Evolutionary conservation across 2,329 filamentous ascomycete genomes (phyloP), one percentile per base, ranked within the genome.

Genomic region (Hypoxylon sp.): DNA sequence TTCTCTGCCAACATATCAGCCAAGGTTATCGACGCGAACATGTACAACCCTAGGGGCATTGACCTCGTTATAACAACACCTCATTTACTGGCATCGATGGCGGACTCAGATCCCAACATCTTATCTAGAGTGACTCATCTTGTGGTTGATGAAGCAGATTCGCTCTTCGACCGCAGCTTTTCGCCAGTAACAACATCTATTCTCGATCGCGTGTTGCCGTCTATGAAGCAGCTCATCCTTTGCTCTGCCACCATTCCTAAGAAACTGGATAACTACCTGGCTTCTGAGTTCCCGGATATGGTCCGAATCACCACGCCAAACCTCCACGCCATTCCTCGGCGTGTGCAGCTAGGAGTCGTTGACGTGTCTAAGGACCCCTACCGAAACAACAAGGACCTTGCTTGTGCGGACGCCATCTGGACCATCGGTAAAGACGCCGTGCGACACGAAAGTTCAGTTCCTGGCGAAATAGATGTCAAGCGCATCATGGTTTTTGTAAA

Each of bases 231-330:
- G 76, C 84, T 99, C 22, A 85, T 99, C 48, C 87, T 98, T 69
- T 99, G 96, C 82, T 98, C 95, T 2, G 96, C 96, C 53, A 99
- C 96, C 4, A 98, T 99, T 66, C 96, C 96, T 1, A 88, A 91
- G 69, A 92, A 92, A 71, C 86, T 99, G 16, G 96, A 99, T 81
- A 90, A 87, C 70, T 93, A 91, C 77, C 85, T 99, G n/a, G 87
- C 88, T 54, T 87, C 88, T 66, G 89, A 90, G 68, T 97, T 94
- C 78, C 95, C 96, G 0, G 85, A 92, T 71, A 93, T 97, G 80
- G 83, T 85, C 46, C 91, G 96, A 65, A 89, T 99, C 67, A 95
- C 95, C 1, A 99, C 96, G 0, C 96, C 96, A 0, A 97, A 98
- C 75, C 85, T 99, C 0, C 96, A 99, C 79, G 93, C 96, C 62